A percentile compares a stretch with the other conserved stretches of the same genome.
Evolutionary conservation across 257 asterid species (phyloP).

Genomic region (Solanum sitiens): DNA sequence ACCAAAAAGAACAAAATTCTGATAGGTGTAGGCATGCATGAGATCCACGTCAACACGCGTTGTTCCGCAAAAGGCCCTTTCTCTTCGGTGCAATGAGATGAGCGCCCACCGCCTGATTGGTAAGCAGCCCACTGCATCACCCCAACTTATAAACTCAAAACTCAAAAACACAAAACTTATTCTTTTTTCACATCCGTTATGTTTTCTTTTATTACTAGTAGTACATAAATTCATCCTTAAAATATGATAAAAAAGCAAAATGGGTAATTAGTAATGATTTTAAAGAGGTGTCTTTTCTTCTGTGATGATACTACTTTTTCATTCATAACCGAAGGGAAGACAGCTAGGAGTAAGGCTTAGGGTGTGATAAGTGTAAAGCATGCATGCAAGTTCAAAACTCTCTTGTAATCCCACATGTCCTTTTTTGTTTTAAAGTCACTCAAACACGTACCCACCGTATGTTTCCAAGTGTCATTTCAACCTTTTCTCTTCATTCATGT

Average conservation of each 20-base stretch:
- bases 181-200: neutral
- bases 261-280: neutral
- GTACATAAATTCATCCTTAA: neutral
- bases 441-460: slow-evolving; percentile 76
- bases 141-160: neutral
- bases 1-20: neutral
- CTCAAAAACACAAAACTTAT: neutral
- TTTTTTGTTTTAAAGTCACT: slow-evolving; percentile 24
- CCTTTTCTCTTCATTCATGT: slow-evolving; percentile 22
- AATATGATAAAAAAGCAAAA: neutral
- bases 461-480: slow-evolving; percentile 59
- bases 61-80: slow-evolving; percentile 2
- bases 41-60: slow-evolving; percentile 21
- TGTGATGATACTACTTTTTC: neutral
- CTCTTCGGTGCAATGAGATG: slow-evolving; percentile 16
- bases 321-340: neutral
- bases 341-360: neutral
- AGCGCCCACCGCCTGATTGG: slow-evolving; percentile 6
- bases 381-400: slow-evolving; percentile 44
- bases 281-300: neutral
- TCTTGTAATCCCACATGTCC: slow-evolving; percentile 55
- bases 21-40: slow-evolving; percentile 35
- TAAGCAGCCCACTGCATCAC: neutral
- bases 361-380: slow-evolving; percentile 46
- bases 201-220: neutral